Percentiles rank a stretch among this genome's conserved stretches.
phyloP scores from a whole-genome alignment of 495 filamentous ascomycete species.

The Aspergillus wentii region DNA sequence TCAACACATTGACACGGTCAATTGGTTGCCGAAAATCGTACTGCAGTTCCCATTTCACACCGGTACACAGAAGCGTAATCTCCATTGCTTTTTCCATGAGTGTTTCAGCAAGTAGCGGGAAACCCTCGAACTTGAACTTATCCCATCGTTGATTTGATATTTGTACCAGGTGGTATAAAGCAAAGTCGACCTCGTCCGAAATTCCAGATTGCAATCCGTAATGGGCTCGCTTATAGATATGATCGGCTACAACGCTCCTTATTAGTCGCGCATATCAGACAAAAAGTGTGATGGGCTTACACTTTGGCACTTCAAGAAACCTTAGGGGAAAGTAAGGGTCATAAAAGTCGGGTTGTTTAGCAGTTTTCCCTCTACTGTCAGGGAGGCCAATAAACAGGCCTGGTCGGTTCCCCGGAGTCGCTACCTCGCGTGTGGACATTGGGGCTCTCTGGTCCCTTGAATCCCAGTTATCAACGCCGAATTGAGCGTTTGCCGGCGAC shows the following conservation, averaged over 20 bases:
- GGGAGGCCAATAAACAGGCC: constrained; percentile 24
- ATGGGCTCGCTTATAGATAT: constrained; percentile 85
- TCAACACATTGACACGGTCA: constrained; percentile 64
- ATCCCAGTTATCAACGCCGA: constrained; percentile 32
- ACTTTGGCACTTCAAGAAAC: constrained; percentile 37
- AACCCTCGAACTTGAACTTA: constrained; percentile 90
- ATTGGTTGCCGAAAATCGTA: constrained; percentile 55
- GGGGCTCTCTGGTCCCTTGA: constrained; percentile 33
- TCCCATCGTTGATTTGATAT: constrained; percentile 92
- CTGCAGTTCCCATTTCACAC: constrained; percentile 73
- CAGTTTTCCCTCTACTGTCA: constrained; percentile 23
- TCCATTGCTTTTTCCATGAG: constrained; percentile 79
- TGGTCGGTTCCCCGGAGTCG: constrained; percentile 41
- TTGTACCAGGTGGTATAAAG: constrained; percentile 87
- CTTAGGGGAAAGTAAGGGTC: constrained; percentile 39
- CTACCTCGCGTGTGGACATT: constrained; percentile 39
- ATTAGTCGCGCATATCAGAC: constrained; percentile 2
- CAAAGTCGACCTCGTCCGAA: constrained; percentile 78
- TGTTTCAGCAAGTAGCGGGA: constrained; percentile 83
- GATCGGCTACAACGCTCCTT: constrained; percentile 23
- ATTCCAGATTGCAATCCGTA: constrained; percentile 75
- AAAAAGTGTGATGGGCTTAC: constrained; percentile 17
- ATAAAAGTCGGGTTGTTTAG: constrained; percentile 36
- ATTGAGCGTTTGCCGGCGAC: constrained; percentile 23
- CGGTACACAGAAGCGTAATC: constrained; percentile 68